Base-by-base conservation (phyloP, 331 rosid genomes). In the Malus hybrid region DNA sequence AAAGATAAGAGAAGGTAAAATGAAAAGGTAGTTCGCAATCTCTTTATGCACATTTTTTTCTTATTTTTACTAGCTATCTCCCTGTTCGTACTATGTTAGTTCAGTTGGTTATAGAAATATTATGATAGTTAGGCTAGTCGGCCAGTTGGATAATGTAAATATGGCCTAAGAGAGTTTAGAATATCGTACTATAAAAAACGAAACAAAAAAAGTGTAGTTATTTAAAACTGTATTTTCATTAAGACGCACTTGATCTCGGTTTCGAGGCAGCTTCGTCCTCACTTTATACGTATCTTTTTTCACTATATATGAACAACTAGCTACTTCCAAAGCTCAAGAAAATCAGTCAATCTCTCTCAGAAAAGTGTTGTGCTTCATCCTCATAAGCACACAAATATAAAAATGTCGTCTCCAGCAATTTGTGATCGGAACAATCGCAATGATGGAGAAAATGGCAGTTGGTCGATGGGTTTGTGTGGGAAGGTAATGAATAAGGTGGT, bases 341-440 rank as follows among this genome's bases (percentile, higher is more conserved):
- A 10, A 63, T 63, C 67, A 29, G 57, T 16, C 10, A 12, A 7
- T 15, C 48, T 9, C 48, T 64, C 16, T 33, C 24, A 63, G 67
- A 12, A 3, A 63, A 28, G 20, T 29, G 39, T 62, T 39, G 20
- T 29, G 67, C 19, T 9, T 33, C 48, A 32, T 32, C n/a, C 48
- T 33, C 69, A 33, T 10, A 4, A 19, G 46, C 48, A 2, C 8
- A 18, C 68, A 64, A 18, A 32, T 18, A 29, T 6, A 4, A 48
- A 44, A 14, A 76, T 83, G 84, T 50, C 56, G 34, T 76, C 71
- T 58, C 55, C 76, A 75, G 61, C 18, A 46, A 71, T 20, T 34
- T 53, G 14, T 22, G 64, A 64, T 11, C 32, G 22, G 57, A 29
- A 42, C 55, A 66, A 66, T 11, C 18, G 5, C 22, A 33, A 8